Percentiles rank a stretch among this genome's conserved stretches.
phyloP scores from a whole-genome alignment of 805 yeast species.

The Cyberlindnera mrakii region DNA sequence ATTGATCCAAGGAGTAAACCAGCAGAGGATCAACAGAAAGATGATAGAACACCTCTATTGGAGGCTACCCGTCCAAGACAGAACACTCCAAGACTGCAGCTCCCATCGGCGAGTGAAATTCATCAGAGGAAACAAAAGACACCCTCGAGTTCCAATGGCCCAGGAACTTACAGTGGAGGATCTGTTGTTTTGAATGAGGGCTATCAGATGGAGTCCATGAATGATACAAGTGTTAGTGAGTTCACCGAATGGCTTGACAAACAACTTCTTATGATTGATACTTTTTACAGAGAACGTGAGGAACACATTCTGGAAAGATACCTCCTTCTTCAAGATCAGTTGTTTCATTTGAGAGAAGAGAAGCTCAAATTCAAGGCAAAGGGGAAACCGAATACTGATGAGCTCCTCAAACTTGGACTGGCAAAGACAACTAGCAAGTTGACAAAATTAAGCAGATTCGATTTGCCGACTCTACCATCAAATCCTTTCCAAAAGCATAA shows the following conservation, averaged over 20 bases:
- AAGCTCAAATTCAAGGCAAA: conserved; percentile 23
- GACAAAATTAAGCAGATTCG: conserved; percentile 28
- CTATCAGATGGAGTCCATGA: conserved; percentile 15
- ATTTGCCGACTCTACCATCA: conserved; percentile 37
- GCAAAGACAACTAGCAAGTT: conserved; percentile 13
- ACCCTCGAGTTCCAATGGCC: neutral
- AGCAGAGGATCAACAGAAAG: neutral
- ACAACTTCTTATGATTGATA: conserved; percentile 54
- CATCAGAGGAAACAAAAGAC: conserved; percentile 2
- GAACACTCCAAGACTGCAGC: neutral
- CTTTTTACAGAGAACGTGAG: conserved; percentile 57
- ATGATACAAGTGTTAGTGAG: conserved; percentile 35
- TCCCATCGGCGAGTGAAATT: neutral
- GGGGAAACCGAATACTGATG: conserved; percentile 6
- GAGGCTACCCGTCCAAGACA: neutral
- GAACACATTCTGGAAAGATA: conserved; percentile 53
- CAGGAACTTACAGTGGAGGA: conserved; percentile 17
- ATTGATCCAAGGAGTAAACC: conserved; percentile 4
- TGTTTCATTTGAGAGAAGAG: conserved; percentile 57
- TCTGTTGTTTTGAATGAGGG: conserved; percentile 4
- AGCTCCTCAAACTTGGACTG: conserved; percentile 9
- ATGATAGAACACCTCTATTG: conserved; percentile 22
- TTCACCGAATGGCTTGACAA: conserved; percentile 65
- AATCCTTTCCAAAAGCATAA: conserved; percentile 15
- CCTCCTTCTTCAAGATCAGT: conserved; percentile 59